These are phyloP conservation scores for Carex littledalei DNA, from an alignment of 176 grass and related monocot genomes.

Conservation along the genomic window DNA sequence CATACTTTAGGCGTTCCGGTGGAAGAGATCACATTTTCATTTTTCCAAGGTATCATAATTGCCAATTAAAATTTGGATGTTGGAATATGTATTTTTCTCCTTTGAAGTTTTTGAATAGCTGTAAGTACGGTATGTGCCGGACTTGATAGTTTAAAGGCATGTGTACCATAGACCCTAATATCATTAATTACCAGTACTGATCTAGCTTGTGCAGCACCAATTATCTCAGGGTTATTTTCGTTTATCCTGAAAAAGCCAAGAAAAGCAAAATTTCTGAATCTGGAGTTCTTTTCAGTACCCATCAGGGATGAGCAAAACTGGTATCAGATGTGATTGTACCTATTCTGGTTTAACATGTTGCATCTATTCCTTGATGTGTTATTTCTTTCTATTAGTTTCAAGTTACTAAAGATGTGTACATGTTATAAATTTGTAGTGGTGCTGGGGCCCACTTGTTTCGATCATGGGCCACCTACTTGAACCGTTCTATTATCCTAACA, in stretches of 20 bases:
- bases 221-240: background rate
- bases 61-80: background rate
- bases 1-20: constrained; percentile 85
- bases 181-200: background rate
- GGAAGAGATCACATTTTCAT: constrained; percentile 93
- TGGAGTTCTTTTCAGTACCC: background rate
- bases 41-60: constrained; percentile 72
- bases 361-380: background rate
- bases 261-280: background rate
- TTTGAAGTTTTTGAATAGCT: background rate
- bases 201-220: background rate
- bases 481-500: constrained; percentile 91
- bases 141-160: background rate
- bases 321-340: background rate
- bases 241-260: background rate
- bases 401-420: background rate
- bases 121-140: background rate
- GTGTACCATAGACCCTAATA: background rate
- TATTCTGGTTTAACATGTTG: background rate
- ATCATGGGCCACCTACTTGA: constrained; percentile 78
- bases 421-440: constrained; percentile 45
- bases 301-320: background rate
- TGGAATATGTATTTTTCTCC: background rate
- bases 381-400: background rate
- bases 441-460: constrained; percentile 88